A percentile compares a stretch with the other conserved stretches of the same genome.
These are phyloP conservation scores for Suhomyces faveliae DNA, from an alignment of 805 yeast species.

Conservation along the genomic window DNA sequence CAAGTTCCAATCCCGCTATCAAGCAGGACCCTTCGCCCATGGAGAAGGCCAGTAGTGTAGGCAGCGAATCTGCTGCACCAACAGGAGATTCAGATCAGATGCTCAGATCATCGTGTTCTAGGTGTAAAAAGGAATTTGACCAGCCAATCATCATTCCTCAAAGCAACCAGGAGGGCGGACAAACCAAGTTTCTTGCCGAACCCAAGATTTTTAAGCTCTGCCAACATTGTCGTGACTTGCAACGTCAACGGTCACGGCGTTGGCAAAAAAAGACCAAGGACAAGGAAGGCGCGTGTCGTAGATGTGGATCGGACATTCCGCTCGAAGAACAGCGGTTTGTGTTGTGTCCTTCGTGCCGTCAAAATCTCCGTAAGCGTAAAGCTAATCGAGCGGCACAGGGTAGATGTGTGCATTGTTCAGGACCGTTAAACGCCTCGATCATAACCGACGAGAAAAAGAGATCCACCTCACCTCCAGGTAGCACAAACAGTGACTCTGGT, in stretches of 20 bases:
- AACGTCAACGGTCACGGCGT: constrained; percentile 58
- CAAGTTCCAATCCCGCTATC: neutral
- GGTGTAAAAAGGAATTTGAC: constrained; percentile 62
- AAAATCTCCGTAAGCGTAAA: constrained; percentile 52
- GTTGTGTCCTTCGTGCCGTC: constrained; percentile 60
- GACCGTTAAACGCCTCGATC: constrained; percentile 47
- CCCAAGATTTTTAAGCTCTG: constrained; percentile 54
- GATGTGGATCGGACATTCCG: constrained; percentile 60
- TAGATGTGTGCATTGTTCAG: constrained; percentile 67
- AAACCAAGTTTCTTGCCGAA: constrained; percentile 31
- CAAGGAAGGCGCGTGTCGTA: constrained; percentile 60
- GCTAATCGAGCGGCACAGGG: constrained; percentile 61
- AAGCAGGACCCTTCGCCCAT: constrained; percentile 12
- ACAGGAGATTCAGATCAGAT: constrained; percentile 10
- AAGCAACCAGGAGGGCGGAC: constrained; percentile 15
- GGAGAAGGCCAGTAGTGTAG: constrained; percentile 1
- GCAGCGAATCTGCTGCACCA: neutral
- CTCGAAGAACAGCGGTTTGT: constrained; percentile 51
- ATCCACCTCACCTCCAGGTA: constrained; percentile 3
- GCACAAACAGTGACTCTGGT: constrained; percentile 11
- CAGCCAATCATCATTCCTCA: constrained; percentile 39
- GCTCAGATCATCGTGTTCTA: constrained; percentile 39
- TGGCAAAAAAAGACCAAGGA: constrained; percentile 64
- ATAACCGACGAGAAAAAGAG: constrained; percentile 27
- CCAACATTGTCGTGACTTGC: constrained; percentile 62